Evolutionary conservation across 1,139 yeast species (phyloP).

Genomic region (Kodamaea anthophila): DNA sequence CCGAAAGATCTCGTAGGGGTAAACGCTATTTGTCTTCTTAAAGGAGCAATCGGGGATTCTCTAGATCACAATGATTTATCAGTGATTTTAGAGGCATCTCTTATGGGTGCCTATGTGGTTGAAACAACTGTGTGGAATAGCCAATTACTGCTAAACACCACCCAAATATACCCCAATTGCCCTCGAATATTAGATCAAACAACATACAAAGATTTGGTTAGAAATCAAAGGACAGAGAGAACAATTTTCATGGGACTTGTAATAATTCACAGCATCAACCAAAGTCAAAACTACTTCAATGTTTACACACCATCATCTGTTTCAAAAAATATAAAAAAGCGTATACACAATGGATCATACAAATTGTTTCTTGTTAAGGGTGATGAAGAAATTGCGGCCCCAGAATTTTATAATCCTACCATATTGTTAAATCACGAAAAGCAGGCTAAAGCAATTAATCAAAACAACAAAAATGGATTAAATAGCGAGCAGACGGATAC

Average conservation of each 20-base stretch:
- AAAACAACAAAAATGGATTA: conserved; percentile 8
- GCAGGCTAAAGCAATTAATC: conserved; percentile 6
- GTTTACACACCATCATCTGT: conserved; percentile 49
- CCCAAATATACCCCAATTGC: conserved; percentile 2
- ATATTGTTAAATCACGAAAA: conserved; percentile 12
- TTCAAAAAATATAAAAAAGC: conserved; percentile 8
- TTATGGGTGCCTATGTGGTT: conserved; percentile 43
- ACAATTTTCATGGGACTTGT: conserved; percentile 35
- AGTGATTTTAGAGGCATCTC: conserved; percentile 46
- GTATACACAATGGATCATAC: conserved; percentile 15
- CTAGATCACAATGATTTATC: conserved; percentile 29
- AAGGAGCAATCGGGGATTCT: conserved; percentile 25
- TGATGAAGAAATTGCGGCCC: conserved; percentile 45
- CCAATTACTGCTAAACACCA: too few species aligned
- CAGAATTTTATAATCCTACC: conserved; percentile 27
- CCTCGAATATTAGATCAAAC: conserved; percentile 18
- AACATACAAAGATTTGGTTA: conserved; percentile 11
- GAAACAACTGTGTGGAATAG: conserved; percentile 7
- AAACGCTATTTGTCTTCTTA: conserved; percentile 30
- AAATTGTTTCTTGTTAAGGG: conserved; percentile 56
- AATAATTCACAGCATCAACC: conserved; percentile 60
- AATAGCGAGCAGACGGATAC: conserved; percentile 9
- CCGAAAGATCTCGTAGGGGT: conserved; percentile 28
- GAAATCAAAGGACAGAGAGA: conserved; percentile 10
- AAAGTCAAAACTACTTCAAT: conserved; percentile 34